Base-by-base conservation (phyloP, 225 moss, liverwort and hornwort genomes). In the Polytrichum formosum region DNA sequence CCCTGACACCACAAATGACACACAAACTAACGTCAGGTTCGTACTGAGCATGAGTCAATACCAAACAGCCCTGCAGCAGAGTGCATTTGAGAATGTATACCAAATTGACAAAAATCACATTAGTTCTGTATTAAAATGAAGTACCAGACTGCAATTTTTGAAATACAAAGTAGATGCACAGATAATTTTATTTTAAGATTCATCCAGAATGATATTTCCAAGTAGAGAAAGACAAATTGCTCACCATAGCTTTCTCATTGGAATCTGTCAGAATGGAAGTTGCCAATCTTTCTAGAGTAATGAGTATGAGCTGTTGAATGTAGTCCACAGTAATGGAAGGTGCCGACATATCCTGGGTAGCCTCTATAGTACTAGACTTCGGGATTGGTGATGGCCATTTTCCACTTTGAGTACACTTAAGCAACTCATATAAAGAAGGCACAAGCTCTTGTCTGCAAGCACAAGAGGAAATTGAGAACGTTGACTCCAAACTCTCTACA, bases 241-340 rank as follows among this genome's bases (percentile, higher is more conserved):
- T 77, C 26, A 80, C 74, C 86, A 80, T 80, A 70, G 82, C 75
- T 5, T 78, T 71, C 62, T 81, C 67, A 18, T 70, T 80, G 5
- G 64, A 71, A 73, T 72, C 58, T 70, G 78, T 67, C 19, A 87
- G 55, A 55, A 88, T 64, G 28, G 68, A 76, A 54, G 75, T 73
- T 4, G 84, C 85, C 56, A 98, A 73, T 72, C 73, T 78, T 68
- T 94, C 94, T 53, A 98, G 90, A 66, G 78, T 77, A 70, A 94
- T 90, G 53, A 94, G 80, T 66, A 90, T 81, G 64, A 92, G 76
- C 68, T 94, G 94, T 53, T 92, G 85, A 18, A 84, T 62, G 67
- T 91, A 85, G 63, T 86, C 72, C 29, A 88, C 65, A 68, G 56
- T 84, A 29, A 79, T 67, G 55, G 74, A 70, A 59, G 78, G 56